Evolutionary conservation across 108 stramenopile species (phyloP), one percentile per base, ranked within the genome.

Genomic region (Mediolabrus comicus): DNA sequence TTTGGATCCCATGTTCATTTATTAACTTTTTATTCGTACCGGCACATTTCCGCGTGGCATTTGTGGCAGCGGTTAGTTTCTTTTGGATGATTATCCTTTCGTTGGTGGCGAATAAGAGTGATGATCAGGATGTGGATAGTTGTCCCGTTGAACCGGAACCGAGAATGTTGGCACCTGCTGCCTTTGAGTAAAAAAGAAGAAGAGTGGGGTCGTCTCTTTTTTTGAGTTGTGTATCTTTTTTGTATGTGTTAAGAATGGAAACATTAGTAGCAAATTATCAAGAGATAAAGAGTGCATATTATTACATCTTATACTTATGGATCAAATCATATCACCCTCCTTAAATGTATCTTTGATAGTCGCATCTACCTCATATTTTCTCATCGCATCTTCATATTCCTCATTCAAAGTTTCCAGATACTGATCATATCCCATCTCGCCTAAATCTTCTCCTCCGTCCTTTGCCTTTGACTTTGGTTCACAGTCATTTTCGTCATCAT

Each of bases 21-120:
- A n/a, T 78, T 1, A 78, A 71, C 5, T 78, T 78, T 34, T 53
- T 41, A 13, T n/a, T 78, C 2, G 58, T 78, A 9, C 77, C 77
- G 3, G 24, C 49, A 22, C 77, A 78, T 34, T 69, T 72, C 10
- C 43, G 77, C 12, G 53, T 78, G 25, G 69, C 70, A 12, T 78
- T 72, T 43, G 58, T 72, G 41, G 77, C 77, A 35, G 57, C 43
- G 6, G 65, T 78, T 2, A 53, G 49, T 10, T 78, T 78, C 43
- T 72, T 78, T 29, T 78, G 77, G 77, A 53, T 78, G 46, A 43
- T 65, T 41, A 65, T 65, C 13, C 26, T 65, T 12, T 41, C 39
- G 39, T 14, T 41, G 11, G 39, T 41, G 39, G 39, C 39, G 12
- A 41, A 41, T 41, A 41, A 41, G 39, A 12, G 12, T 11, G 55